Evolutionary conservation across 148 eudicot genomes (phyloP).

Genomic region (Arbutus unedo): DNA sequence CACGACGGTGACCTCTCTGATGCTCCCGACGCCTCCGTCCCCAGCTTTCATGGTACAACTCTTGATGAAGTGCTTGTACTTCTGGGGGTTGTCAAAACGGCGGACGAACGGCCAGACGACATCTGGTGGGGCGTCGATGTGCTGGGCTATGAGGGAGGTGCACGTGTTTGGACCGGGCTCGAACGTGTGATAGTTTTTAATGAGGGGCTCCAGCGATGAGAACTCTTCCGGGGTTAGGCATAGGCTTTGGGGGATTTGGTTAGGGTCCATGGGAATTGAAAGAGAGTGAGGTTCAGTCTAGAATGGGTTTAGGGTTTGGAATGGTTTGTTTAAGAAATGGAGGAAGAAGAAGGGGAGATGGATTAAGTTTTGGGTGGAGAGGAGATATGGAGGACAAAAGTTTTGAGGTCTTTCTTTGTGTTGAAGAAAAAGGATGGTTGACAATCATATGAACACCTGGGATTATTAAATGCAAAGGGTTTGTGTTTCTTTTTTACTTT

Average conservation of each 20-base stretch:
- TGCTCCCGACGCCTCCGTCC: slow-evolving; percentile 62
- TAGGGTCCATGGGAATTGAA: slow-evolving; percentile 8
- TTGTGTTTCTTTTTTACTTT: neutral
- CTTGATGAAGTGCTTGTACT: slow-evolving; percentile 92
- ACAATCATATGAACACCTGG: neutral
- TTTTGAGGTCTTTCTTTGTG: too few relatives aligned
- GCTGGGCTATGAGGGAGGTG: slow-evolving; percentile 74
- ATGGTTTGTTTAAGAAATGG: neutral
- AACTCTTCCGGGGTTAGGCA: slow-evolving; percentile 56
- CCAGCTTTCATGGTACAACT: slow-evolving; percentile 52
- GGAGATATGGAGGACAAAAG: neutral
- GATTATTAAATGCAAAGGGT: neutral
- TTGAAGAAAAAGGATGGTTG: neutral
- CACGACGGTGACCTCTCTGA: slow-evolving; percentile 68
- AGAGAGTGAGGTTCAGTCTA: neutral
- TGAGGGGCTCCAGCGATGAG: slow-evolving; percentile 42
- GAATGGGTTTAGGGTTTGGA: neutral
- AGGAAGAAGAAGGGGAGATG: neutral
- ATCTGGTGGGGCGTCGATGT: slow-evolving; percentile 60
- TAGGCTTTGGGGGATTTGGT: slow-evolving; percentile 43
- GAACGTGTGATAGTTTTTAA: slow-evolving; percentile 57
- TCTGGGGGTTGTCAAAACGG: slow-evolving; percentile 68
- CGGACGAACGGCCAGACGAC: slow-evolving; percentile 72
- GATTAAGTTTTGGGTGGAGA: slow-evolving; percentile 1
- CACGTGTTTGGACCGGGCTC: slow-evolving; percentile 52